phyloP scores from a whole-genome alignment of 495 filamentous ascomycete genomes.

The Penicillium diatomitis region DNA sequence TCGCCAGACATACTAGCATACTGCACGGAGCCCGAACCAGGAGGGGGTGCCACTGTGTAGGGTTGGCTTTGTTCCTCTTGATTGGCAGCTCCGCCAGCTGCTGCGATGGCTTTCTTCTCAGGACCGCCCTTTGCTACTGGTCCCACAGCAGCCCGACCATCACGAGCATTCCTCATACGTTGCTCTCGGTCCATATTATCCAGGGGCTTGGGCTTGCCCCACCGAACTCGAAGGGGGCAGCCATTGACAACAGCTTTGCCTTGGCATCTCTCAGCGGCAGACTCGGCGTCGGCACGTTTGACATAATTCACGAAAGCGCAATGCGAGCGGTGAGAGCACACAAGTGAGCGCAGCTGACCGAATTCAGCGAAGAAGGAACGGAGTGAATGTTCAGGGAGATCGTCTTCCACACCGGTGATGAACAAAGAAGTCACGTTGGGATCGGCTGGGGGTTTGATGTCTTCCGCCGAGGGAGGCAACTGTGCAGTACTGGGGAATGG shows the following conservation, averaged over 20 bases:
- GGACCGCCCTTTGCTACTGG: constrained; percentile 20
- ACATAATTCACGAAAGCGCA: constrained; percentile 94
- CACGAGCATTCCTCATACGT: constrained; percentile 62
- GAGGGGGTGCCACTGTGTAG: constrained; percentile 64
- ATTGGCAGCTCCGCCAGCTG: constrained; percentile 18
- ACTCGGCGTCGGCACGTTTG: constrained; percentile 72
- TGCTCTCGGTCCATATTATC: constrained; percentile 83
- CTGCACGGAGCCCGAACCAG: constrained; percentile 68
- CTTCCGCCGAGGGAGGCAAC: constrained; percentile 67
- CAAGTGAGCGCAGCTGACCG: constrained; percentile 76
- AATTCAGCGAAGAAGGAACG: constrained; percentile 84
- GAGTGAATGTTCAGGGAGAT: constrained; percentile 83
- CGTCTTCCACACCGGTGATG: constrained; percentile 91
- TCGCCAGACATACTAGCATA: constrained; percentile 84
- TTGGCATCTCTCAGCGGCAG: constrained; percentile 72
- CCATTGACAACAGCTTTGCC: constrained; percentile 77
- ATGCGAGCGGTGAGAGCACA: constrained; percentile 94
- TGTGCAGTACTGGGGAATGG: constrained; percentile 62
- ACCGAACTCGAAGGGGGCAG: constrained; percentile 79
- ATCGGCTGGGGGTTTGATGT: constrained; percentile 77
- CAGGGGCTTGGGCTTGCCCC: constrained; percentile 84
- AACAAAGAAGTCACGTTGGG: constrained; percentile 83
- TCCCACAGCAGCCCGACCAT: constrained; percentile 50
- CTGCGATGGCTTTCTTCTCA: constrained; percentile 26
- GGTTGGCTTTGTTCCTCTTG: constrained; percentile 37